Evolutionary conservation across 192 early-diverging fungal species (phyloP).

Genomic region (Dispira simplex): DNA sequence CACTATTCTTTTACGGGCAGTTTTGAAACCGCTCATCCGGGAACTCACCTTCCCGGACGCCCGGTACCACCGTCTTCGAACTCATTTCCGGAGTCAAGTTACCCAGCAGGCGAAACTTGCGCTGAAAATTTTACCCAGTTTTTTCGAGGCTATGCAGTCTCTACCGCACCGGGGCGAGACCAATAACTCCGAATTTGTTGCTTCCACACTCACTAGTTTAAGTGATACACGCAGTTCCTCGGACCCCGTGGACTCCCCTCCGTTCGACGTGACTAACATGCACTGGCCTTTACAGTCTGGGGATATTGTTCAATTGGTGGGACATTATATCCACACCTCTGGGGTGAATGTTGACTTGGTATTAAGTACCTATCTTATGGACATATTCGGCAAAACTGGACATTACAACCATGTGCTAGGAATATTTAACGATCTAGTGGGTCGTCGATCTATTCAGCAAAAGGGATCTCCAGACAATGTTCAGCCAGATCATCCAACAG

Average conservation of each 20-base stretch:
- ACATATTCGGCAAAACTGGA: not conserved
- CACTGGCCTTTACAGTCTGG: too few species aligned
- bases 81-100: not conserved
- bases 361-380: not conserved
- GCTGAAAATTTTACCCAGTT: not conserved
- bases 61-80: not conserved
- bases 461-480: too few species aligned
- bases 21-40: slow-evolving; percentile 2
- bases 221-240: not conserved
- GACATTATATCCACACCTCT: not conserved
- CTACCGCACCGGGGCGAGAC: not conserved
- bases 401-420: not conserved
- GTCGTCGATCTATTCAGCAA: not conserved
- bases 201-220: not conserved
- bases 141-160: not conserved
- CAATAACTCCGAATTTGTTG: not conserved
- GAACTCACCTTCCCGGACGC: not conserved
- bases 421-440: not conserved
- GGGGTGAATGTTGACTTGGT: not conserved
- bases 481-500: too few species aligned
- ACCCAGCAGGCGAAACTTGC: not conserved
- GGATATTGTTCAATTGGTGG: not conserved
- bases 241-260: not conserved
- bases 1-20: slow-evolving; percentile 1
- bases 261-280: not conserved